Evolutionary conservation across 495 filamentous ascomycete genomes (phyloP).

Genomic region (Aspergillus campestris): DNA sequence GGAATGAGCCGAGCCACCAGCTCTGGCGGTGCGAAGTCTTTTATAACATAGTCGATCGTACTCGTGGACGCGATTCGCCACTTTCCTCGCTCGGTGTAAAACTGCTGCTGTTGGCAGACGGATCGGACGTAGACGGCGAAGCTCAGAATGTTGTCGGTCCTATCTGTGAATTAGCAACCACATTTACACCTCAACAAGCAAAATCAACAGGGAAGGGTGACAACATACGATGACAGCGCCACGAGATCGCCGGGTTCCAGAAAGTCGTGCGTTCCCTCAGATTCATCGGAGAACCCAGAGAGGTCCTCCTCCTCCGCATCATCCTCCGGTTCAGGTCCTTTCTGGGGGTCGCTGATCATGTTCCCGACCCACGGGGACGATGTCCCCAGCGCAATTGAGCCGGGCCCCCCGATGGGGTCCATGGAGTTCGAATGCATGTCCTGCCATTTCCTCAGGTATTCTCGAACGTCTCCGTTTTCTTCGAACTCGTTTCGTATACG

Average conservation of each 20-base stretch:
- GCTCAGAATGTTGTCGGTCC: conserved; percentile 33
- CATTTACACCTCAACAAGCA: neutral
- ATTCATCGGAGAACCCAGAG: conserved; percentile 29
- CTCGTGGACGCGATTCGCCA: conserved; percentile 52
- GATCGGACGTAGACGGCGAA: conserved; percentile 65
- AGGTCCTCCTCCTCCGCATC: conserved; percentile 21
- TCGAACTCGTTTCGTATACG: conserved; percentile 28
- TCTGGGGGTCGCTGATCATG: conserved; percentile 38
- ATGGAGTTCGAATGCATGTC: conserved; percentile 18
- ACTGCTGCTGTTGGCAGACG: conserved; percentile 54
- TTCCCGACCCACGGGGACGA: conserved; percentile 16
- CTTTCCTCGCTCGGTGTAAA: conserved; percentile 62
- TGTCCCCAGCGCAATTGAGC: conserved; percentile 3
- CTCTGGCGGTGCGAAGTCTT: conserved; percentile 49
- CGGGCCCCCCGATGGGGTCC: conserved; percentile 27
- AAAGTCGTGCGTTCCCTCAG: conserved; percentile 26
- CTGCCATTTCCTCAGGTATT: conserved; percentile 49
- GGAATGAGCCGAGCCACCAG: conserved; percentile 51
- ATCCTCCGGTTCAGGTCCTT: conserved; percentile 19
- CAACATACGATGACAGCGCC: conserved; percentile 44
- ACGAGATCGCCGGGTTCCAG: conserved; percentile 68
- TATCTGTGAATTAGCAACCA: conserved; percentile 4
- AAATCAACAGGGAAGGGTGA: neutral
- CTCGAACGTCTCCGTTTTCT: conserved; percentile 35
- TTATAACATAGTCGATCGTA: conserved; percentile 52